Percentiles rank a stretch among this genome's conserved stretches.
These are phyloP conservation scores for Cryptosporidium parvum DNA, from an alignment of 169 alveolate species.

Conservation along the genomic window DNA sequence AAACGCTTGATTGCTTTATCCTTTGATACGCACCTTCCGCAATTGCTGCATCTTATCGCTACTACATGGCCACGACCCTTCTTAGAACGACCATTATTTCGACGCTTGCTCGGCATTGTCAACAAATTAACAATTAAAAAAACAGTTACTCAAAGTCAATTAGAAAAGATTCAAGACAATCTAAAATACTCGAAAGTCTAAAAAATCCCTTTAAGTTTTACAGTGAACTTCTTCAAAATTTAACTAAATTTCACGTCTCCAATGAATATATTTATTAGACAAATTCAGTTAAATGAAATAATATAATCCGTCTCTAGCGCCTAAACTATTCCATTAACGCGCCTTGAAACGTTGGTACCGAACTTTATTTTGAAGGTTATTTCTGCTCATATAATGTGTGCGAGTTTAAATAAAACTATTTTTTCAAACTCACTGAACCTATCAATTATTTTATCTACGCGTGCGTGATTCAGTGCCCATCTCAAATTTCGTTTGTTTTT, in stretches of 20 bases:
- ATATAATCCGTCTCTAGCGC: slow-evolving; percentile 61
- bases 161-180: background rate
- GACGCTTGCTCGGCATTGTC: slow-evolving; percentile 98
- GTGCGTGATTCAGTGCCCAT: background rate
- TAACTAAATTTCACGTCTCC: slow-evolving; percentile 18
- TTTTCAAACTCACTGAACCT: slow-evolving; percentile 14
- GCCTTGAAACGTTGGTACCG: background rate
- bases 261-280: background rate
- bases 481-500: background rate
- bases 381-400: background rate
- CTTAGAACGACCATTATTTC: slow-evolving; percentile 99
- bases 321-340: background rate
- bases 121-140: background rate
- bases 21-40: slow-evolving; percentile 97
- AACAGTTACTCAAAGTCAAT: background rate
- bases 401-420: background rate
- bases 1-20: slow-evolving; percentile 99
- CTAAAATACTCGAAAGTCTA: background rate
- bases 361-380: too few species aligned
- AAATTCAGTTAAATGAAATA: background rate
- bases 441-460: background rate
- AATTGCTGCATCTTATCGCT: slow-evolving; percentile 97
- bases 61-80: slow-evolving; percentile 98
- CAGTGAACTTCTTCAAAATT: background rate
- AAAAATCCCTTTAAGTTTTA: background rate